Evolutionary conservation across 345 rosid genomes (phyloP), one percentile per base, ranked within the genome.

Genomic region (Pistacia atlantica): DNA sequence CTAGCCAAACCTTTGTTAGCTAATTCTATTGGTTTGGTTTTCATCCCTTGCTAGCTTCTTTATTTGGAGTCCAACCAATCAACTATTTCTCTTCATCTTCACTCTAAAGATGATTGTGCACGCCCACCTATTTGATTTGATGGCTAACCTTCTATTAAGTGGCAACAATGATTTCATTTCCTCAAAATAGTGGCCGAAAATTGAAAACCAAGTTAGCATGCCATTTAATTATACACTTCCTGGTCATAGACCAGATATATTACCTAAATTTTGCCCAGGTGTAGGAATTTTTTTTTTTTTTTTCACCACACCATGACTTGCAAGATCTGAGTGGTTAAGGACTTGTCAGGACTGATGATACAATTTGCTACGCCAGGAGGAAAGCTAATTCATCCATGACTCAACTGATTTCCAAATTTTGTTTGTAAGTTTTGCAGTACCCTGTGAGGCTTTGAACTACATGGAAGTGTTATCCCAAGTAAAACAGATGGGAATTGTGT

Each of bases 101-200:
- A 37, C 64, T 71, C 74, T 37, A 37, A n/a, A 57, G 74, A 71
- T 56, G 52, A 71, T 57, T 45, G 18, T n/a, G 48, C 33, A 69
- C 17, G 42, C 28, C 31, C 11, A 35, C 31, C 33, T 35, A 33
- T 55, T 68, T 6, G 71, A 25, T 66, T 20, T 46, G 70, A 20
- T 45, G 25, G 20, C 51, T 31, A 18, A 56, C 74, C 62, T 17
- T 71, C 1, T 37, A 28, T 57, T 0, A 58, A 12, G 22, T 4
- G 28, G 75, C 25, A 9, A 28, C 22, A 1, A 17, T 68, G 22
- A 14, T 59, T 25, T 68, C 55, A 49, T 18, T 68, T 51, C 51
- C 49, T 16, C 42, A 38, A 38, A 31, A 31, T 31, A 31, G 33
- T 31, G 33, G 33, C 33, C 33, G 33, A 31, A 31, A 31, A 31